These are phyloP conservation scores for Mrakiaceae sp. DNA, from an alignment of 1,284 basidiomycete species.

Conservation along the genomic window DNA sequence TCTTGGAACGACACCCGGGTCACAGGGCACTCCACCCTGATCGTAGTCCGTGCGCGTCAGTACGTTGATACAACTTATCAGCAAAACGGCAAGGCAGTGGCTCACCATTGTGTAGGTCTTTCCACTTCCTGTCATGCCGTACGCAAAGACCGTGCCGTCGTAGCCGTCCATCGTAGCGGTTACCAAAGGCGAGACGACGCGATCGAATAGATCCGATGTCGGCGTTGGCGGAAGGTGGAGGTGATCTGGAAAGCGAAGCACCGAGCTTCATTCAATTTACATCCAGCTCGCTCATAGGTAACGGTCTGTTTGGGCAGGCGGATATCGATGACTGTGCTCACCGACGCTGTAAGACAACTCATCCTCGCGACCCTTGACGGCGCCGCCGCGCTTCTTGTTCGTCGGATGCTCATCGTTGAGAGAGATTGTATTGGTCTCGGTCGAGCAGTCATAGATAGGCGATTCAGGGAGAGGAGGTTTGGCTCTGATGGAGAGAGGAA, in stretches of 20 bases:
- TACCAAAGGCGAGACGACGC: slow-evolving; percentile 40
- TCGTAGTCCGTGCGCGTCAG: not conserved
- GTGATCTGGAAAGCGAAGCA: slow-evolving; percentile 25
- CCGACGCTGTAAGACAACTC: slow-evolving; percentile 9
- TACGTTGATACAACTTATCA: too few species aligned
- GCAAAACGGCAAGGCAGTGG: slow-evolving; percentile 1
- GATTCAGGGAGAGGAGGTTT: slow-evolving; percentile 2
- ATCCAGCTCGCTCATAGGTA: not conserved
- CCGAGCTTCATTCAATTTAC: not conserved
- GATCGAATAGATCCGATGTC: slow-evolving; percentile 37
- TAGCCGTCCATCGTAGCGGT: slow-evolving; percentile 44
- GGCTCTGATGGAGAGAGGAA: not conserved
- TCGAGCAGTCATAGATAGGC: slow-evolving; percentile 19
- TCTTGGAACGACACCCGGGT: slow-evolving; percentile 45
- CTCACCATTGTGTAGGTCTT: slow-evolving; percentile 23
- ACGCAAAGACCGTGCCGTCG: slow-evolving; percentile 33
- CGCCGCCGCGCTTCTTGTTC: slow-evolving; percentile 20
- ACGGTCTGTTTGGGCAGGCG: not conserved
- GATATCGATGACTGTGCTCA: not conserved
- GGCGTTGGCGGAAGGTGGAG: slow-evolving; percentile 33
- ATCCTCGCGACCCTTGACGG: slow-evolving; percentile 8
- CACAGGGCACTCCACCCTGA: slow-evolving; percentile 35
- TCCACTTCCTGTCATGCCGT: slow-evolving; percentile 23
- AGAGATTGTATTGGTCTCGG: slow-evolving; percentile 10
- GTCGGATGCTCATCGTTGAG: slow-evolving; percentile 21